These are phyloP conservation scores for Aspergillus ellipticus DNA, from an alignment of 495 filamentous ascomycete species.

Conservation along the genomic window DNA sequence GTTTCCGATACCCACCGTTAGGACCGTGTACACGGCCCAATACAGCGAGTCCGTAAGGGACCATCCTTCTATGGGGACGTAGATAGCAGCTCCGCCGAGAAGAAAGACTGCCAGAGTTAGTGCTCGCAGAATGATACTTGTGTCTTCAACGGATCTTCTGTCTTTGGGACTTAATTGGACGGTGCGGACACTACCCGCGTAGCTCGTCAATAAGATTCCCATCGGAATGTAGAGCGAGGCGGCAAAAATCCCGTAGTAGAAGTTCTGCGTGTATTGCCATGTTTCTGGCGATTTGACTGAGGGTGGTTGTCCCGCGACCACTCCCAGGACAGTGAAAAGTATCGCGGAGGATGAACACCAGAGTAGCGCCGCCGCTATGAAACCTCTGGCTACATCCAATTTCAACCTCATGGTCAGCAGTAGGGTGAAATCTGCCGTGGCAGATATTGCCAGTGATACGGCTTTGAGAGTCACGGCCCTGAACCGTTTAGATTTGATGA, in stretches of 20 bases:
- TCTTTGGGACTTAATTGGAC: slow-evolving; percentile 69
- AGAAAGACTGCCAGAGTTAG: slow-evolving; percentile 75
- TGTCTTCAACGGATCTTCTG: slow-evolving; percentile 66
- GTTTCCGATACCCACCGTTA: slow-evolving; percentile 81
- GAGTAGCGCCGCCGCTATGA: not conserved
- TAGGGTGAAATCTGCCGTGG: not conserved
- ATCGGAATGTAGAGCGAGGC: slow-evolving; percentile 74
- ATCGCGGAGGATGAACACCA: not conserved
- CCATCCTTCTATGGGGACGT: slow-evolving; percentile 72
- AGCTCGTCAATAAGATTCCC: slow-evolving; percentile 64
- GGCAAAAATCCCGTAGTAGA: slow-evolving; percentile 74
- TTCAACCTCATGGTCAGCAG: not conserved
- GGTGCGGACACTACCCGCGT: slow-evolving; percentile 59
- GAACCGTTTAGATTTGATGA: not conserved
- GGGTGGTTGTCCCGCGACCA: not conserved
- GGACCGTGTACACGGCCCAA: slow-evolving; percentile 78
- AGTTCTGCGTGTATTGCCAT: slow-evolving; percentile 43
- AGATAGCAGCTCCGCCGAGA: slow-evolving; percentile 68
- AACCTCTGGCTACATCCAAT: not conserved
- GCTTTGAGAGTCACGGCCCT: not conserved
- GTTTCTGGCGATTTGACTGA: not conserved
- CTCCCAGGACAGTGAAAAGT: not conserved
- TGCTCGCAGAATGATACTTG: slow-evolving; percentile 86
- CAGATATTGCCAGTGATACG: not conserved
- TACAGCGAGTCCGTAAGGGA: slow-evolving; percentile 74